A percentile compares a stretch with the other conserved stretches of the same genome.
Evolutionary conservation across 805 yeast species (phyloP).

Genomic region (Zygosaccharomyces bailii): DNA sequence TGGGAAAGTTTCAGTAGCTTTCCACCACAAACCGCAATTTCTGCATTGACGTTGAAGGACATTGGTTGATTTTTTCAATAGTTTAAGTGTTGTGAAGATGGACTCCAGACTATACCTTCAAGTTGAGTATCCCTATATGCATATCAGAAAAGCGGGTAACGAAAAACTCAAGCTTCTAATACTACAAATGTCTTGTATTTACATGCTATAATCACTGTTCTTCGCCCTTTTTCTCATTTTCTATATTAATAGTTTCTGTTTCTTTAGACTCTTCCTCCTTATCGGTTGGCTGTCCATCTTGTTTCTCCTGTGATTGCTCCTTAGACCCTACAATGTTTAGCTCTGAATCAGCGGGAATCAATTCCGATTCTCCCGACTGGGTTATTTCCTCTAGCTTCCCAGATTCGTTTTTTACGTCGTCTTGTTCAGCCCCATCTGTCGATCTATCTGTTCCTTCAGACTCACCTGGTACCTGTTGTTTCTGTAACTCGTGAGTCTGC

Average conservation of each 20-base stretch:
- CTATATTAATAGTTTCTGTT: not conserved
- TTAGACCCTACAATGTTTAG: no score
- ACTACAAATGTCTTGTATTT: not conserved
- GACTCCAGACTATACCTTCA: no score
- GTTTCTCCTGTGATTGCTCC: not conserved
- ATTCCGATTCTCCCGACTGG: no score
- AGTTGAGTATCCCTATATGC: no score
- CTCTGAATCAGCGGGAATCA: no score
- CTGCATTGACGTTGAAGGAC: slow-evolving; percentile 51
- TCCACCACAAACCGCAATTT: slow-evolving; percentile 68
- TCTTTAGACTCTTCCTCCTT: not conserved
- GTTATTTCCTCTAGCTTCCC: not conserved
- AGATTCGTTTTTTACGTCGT: not conserved
- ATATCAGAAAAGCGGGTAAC: not conserved
- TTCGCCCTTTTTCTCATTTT: not conserved
- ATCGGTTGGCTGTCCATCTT: no score
- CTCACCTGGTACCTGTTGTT: not conserved
- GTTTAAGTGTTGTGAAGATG: not conserved
- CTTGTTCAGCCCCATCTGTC: not conserved
- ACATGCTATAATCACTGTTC: not conserved
- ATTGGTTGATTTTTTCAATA: slow-evolving; percentile 25
- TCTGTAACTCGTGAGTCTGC: not conserved
- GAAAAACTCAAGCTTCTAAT: not conserved
- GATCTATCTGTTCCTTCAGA: not conserved
- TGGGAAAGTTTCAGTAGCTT: slow-evolving; percentile 71